Percentiles rank a stretch among this genome's conserved stretches.
These are phyloP conservation scores for Apocynum venetum DNA, from an alignment of 257 asterid genomes.

Conservation along the genomic window DNA sequence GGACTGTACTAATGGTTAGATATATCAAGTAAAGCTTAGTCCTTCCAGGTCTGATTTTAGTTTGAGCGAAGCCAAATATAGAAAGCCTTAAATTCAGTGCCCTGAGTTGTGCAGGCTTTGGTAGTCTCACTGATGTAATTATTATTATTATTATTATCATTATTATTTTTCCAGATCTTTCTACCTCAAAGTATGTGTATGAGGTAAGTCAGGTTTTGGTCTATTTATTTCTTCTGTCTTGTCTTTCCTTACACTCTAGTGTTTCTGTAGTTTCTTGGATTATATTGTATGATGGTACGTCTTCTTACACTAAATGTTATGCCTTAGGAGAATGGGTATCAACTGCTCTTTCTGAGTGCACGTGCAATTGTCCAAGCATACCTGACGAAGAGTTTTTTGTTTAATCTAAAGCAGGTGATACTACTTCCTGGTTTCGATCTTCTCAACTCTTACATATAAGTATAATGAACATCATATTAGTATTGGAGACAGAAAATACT, in stretches of 20 bases:
- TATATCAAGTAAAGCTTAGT: not conserved
- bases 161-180: not conserved
- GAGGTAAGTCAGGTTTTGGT: not conserved
- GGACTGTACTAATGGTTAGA: not conserved
- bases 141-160: too few species aligned
- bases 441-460: not conserved
- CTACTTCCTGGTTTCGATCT: constrained; percentile 11
- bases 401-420: constrained; percentile 92
- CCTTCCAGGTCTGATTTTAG: not conserved
- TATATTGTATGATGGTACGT: not conserved
- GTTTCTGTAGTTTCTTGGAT: not conserved
- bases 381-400: constrained; percentile 79
- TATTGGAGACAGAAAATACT: not conserved
- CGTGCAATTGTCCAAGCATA: constrained; percentile 98
- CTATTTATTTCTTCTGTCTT: not conserved
- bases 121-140: not conserved
- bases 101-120: not conserved
- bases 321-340: constrained; percentile 90
- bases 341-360: constrained; percentile 93
- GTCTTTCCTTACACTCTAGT: constrained; percentile 2
- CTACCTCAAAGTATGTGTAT: not conserved
- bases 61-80: not conserved
- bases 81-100: not conserved
- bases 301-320: not conserved
- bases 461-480: not conserved